Base-by-base conservation (phyloP, 2,329 filamentous ascomycete species). In the Diaporthe helianthi region DNA sequence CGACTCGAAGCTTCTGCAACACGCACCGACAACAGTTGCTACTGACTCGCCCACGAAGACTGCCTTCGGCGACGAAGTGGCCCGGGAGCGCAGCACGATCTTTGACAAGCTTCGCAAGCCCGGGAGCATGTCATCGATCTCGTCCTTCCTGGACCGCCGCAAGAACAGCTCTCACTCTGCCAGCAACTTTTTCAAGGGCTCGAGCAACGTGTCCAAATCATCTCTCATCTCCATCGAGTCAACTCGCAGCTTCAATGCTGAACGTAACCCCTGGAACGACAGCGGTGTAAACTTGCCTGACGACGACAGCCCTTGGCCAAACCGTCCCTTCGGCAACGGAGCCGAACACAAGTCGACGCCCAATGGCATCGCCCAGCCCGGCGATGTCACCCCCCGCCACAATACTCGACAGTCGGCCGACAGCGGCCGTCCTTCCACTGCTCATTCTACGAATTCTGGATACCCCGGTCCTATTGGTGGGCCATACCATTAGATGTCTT, bases 201-300 rank as follows among this genome's bases (percentile, higher is more conserved):
- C 92, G 29, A 92, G 85, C 83, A 95, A 95, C 76, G 92, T 93
- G 67, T 98, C 95, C 73, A 98, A 97, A 83, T 96, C 95, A 60
- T 98, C 95, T 41, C 89, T 98, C 74, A 94, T 97, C 75, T 97
- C 94, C 72, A 94, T 98, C 80, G 95, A 98, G 82, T 98, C 94
- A 60, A 94, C 94, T 44, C 92, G 95, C 78, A 97, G 94, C 83
- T 90, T 91, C 80, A 90, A 90, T 73, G 93, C 93, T 74, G 97
- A 97, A 80, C 92, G 94, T 80, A 97, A 98, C 82, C 94, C 94
- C 72, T 98, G 95, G 95, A 98, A 98, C 79, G 95, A 98, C 80
- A 97, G 93, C 77, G 95, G 94, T 76, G 94, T 98, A 78, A 98
- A 98, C 79, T 89, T 98, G 74, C 86, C 92, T 72, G 95, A 98